Evolutionary conservation across 2,329 filamentous ascomycete species (phyloP).

Genomic region (Aureobasidium sp.): DNA sequence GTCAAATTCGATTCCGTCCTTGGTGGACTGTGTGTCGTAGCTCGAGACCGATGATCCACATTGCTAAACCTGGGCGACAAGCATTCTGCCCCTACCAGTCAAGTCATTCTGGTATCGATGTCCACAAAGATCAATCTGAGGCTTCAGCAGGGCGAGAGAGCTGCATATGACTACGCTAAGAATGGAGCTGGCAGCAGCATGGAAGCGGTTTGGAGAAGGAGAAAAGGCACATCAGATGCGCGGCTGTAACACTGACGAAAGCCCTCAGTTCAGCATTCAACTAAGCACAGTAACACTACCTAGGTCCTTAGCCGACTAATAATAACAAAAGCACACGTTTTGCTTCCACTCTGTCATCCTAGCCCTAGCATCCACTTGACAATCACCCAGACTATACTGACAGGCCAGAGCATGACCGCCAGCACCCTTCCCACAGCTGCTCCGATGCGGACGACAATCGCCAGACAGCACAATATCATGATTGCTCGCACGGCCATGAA

Average conservation of each 20-base stretch:
- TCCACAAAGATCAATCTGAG: neutral
- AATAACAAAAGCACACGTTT: neutral
- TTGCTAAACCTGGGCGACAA: neutral
- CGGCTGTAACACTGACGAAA: neutral
- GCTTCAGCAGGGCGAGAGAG: neutral
- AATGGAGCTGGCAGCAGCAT: neutral
- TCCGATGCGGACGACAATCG: slow-evolving; percentile 23
- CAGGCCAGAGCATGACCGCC: slow-evolving; percentile 25
- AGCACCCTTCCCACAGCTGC: slow-evolving; percentile 23
- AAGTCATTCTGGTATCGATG: no score
- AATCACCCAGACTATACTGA: slow-evolving; percentile 23
- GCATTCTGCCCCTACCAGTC: no score
- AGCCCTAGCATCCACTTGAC: slow-evolving; percentile 22
- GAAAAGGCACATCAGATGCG: neutral
- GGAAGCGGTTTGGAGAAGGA: neutral
- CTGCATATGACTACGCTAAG: no score
- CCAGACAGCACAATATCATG: slow-evolving; percentile 22
- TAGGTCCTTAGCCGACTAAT: neutral
- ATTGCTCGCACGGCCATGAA: slow-evolving; percentile 21
- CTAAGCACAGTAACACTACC: neutral
- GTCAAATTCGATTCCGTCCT: neutral
- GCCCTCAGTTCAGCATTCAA: neutral
- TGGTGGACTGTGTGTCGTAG: neutral
- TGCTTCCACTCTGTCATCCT: neutral
- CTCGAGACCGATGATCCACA: neutral